Conservation (phyloP, 371 early-diverging fungal species). For the Mucor irregularis region DNA sequence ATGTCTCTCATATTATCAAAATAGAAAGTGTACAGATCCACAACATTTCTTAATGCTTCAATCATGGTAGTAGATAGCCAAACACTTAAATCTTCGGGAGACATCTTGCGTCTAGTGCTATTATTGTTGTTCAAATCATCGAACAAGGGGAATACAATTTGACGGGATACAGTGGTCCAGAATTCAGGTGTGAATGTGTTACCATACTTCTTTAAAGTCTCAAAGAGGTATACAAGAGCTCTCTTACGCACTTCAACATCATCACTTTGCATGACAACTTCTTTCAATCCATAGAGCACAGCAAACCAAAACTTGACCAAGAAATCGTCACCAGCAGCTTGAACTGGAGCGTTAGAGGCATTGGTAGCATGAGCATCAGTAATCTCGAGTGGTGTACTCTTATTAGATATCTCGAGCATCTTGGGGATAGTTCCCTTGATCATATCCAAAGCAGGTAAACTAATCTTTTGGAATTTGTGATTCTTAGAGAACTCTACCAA, state of each 20-base stretch:
- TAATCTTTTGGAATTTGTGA: slow-evolving; percentile 56
- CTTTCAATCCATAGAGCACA: slow-evolving; percentile 80
- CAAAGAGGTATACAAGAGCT: slow-evolving; percentile 83
- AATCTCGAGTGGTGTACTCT: slow-evolving; percentile 40
- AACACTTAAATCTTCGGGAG: slow-evolving; percentile 51
- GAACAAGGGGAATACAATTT: slow-evolving; percentile 90
- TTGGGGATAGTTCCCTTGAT: slow-evolving; percentile 51
- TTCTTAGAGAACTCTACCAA: slow-evolving; percentile 77
- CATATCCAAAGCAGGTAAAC: slow-evolving; percentile 58
- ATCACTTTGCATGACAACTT: slow-evolving; percentile 86
- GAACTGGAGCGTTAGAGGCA: slow-evolving; percentile 6
- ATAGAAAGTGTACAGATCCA: slow-evolving; percentile 82
- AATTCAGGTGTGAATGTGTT: slow-evolving; percentile 68
- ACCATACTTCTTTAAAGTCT: slow-evolving; percentile 75
- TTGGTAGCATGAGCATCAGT: slow-evolving; percentile 34
- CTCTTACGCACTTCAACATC: slow-evolving; percentile 89
- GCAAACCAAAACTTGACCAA: slow-evolving; percentile 79
- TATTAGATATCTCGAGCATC: slow-evolving; percentile 48
- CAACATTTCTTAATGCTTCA: slow-evolving; percentile 85
- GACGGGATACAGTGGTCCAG: slow-evolving; percentile 81
- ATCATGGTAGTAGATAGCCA: slow-evolving; percentile 70
- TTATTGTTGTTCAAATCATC: slow-evolving; percentile 66
- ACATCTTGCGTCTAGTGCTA: slow-evolving; percentile 32
- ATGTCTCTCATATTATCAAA: slow-evolving; percentile 68
- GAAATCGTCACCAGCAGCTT: slow-evolving; percentile 44